A percentile compares a stretch with the other conserved stretches of the same genome.
phyloP scores from a whole-genome alignment of 768 basidiomycete genomes.

The Plicaturopsis crispa region DNA sequence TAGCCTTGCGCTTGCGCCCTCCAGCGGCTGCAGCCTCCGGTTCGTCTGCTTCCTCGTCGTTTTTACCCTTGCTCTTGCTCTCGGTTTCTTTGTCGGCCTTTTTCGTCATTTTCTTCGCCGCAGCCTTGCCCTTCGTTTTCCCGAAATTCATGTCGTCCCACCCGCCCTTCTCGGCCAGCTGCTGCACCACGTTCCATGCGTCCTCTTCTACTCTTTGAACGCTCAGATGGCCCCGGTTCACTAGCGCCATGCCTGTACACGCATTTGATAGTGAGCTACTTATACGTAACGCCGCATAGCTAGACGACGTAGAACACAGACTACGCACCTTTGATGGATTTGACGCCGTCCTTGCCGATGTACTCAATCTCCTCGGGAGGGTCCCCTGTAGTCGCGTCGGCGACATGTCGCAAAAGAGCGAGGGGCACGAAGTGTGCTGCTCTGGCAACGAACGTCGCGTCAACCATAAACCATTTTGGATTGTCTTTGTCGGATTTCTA shows the following conservation, averaged over 20 bases:
- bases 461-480: constrained; percentile 94
- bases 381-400: constrained; percentile 25
- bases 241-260: constrained; percentile 63
- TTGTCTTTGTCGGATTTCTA: constrained; percentile 72
- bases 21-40: too few species aligned
- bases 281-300: constrained; percentile 3
- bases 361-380: constrained; percentile 56
- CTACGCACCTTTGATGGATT: constrained; percentile 54
- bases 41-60: too few species aligned
- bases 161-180: constrained; percentile 66
- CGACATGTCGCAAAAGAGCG: constrained; percentile 61
- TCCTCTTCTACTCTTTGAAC: constrained; percentile 70
- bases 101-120: constrained; percentile 11
- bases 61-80: neutral
- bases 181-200: constrained; percentile 56
- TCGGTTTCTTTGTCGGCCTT: neutral
- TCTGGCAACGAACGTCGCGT: constrained; percentile 59
- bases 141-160: constrained; percentile 54
- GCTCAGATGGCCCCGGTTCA: constrained; percentile 77
- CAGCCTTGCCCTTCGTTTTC: constrained; percentile 21
- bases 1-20: too few species aligned
- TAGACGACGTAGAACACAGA: neutral
- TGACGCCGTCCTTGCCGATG: constrained; percentile 51
- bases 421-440: constrained; percentile 72
- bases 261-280: constrained; percentile 1